Evolutionary conservation across 768 basidiomycete species (phyloP).

Genomic region (Amanita phalloides): DNA sequence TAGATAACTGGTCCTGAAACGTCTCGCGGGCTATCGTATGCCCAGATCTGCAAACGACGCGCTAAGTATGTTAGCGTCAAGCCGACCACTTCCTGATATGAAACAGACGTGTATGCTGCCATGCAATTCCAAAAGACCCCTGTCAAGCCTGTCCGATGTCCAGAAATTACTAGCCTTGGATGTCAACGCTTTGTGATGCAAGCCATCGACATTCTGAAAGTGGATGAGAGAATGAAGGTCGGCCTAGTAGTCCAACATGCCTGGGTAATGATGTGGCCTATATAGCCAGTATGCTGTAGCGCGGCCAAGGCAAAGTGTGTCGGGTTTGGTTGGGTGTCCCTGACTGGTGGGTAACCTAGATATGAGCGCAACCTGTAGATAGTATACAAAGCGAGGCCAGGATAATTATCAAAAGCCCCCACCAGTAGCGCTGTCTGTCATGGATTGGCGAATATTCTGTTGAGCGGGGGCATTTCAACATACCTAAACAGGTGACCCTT

Average conservation of each 20-base stretch:
- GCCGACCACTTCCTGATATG: background rate
- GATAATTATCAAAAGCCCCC: conserved; percentile 7
- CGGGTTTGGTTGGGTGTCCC: conserved; percentile 76
- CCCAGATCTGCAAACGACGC: conserved; percentile 67
- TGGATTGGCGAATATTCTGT: conserved; percentile 1
- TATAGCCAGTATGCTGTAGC: conserved; percentile 55
- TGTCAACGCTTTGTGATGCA: conserved; percentile 73
- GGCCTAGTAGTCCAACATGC: conserved; percentile 19
- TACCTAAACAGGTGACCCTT: conserved; percentile 67
- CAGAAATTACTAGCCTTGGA: conserved; percentile 16
- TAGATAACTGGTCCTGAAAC: conserved; percentile 69
- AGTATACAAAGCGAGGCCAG: background rate
- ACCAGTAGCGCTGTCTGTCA: conserved; percentile 78
- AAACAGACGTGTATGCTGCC: conserved; percentile 67
- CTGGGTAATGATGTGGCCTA: conserved; percentile 66
- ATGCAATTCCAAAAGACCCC: conserved; percentile 71
- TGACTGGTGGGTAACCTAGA: conserved; percentile 79
- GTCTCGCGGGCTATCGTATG: conserved; percentile 55
- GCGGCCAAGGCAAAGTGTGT: conserved; percentile 85
- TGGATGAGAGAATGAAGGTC: background rate
- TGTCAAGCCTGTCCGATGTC: conserved; percentile 26
- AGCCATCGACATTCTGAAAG: conserved; percentile 80
- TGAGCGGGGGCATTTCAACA: conserved; percentile 11
- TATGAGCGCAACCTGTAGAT: conserved; percentile 54
- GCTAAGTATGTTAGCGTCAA: conserved; percentile 23